Base-by-base conservation (phyloP, 2,329 filamentous ascomycete genomes). In the Pseudocercospora cruenta region DNA sequence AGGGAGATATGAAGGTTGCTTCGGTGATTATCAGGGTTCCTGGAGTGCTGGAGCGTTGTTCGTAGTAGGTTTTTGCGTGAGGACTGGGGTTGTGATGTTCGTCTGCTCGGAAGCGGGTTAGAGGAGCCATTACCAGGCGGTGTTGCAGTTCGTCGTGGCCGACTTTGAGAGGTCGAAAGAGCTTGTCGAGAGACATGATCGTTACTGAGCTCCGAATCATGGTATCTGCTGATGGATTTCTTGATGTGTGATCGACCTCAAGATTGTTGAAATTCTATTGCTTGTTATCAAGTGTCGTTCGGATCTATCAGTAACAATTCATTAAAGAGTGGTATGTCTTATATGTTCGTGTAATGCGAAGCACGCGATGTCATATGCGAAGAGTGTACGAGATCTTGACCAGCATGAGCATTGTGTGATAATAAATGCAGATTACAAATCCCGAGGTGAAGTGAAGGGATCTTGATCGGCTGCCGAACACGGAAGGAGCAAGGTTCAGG, bases 11-110 rank as follows among this genome's bases (percentile, higher is more conserved):
- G 78, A 82, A 82, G 7, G 85, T 86, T 0, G 82, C 87, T 74
- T 90, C 88, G 2, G 83, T 84, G 69, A 90, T 83, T 49, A 90
- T 75, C 2, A 90, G 77, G 0, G 85, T 87, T 24, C 86, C 86
- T 4, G 83, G 82, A 9, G 80, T 79, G 5, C 79, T 80, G 39
- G 80, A 84, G 24, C 86, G 82, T 72, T 88, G 85, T 21, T 76
- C 75, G 74, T 88, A 88, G 77, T 87, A 85, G 62, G 86, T 81
- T 79, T 69, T 82, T 71, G 60, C 79, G 76, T 68, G 58, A 10
- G 66, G 61, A 26, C 62, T 64, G 14, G 68, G 70, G 14, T 72
- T 80, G 70, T 73, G 69, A 57, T 85, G 77, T 63, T 85, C 78
- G 51, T 76, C 74, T 43, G 79, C 80, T 51, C 82, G 78, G 75